Conservation (phyloP, 2,329 filamentous ascomycete species). For the Aspergillus eucalypticola region DNA sequence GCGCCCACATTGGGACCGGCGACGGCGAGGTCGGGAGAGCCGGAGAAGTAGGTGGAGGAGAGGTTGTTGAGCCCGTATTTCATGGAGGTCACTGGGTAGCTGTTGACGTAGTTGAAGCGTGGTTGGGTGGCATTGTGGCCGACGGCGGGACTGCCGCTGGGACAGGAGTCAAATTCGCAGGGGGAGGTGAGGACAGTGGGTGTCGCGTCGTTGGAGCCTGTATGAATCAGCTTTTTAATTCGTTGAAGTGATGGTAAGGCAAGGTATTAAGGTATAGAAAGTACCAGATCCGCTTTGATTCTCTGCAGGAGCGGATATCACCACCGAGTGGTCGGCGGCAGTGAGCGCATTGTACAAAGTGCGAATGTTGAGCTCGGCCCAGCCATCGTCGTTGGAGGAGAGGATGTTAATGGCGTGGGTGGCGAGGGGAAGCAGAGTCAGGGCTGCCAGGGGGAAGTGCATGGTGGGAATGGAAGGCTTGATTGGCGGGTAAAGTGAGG, state of each 20-base stretch:
- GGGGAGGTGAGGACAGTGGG: constrained; percentile 51
- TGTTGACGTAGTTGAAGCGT: constrained; percentile 71
- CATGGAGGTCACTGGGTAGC: constrained; percentile 65
- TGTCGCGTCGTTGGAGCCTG: constrained; percentile 55
- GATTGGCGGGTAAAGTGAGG: not conserved
- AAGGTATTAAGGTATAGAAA: not conserved
- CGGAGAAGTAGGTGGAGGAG: constrained; percentile 56
- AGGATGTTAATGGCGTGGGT: constrained; percentile 55
- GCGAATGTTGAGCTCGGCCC: constrained; percentile 69
- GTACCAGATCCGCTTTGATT: constrained; percentile 64
- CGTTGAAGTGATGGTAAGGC: too few species aligned
- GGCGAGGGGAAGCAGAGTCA: constrained; percentile 24
- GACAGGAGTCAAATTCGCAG: constrained; percentile 65
- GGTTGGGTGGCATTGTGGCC: constrained; percentile 60
- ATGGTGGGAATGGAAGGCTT: constrained; percentile 16
- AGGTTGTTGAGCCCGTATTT: constrained; percentile 62
- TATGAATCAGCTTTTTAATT: too few species aligned
- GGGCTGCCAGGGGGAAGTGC: constrained; percentile 22
- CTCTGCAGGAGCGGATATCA: constrained; percentile 67
- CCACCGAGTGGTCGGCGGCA: constrained; percentile 58
- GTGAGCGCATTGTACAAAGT: constrained; percentile 59
- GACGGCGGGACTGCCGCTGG: constrained; percentile 55
- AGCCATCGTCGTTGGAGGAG: constrained; percentile 71
- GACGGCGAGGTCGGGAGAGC: constrained; percentile 63
- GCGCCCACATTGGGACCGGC: constrained; percentile 62